Evolutionary conservation across 208 protist genomes (phyloP), one percentile per base, ranked within the genome.

Genomic region (Strigomonas culicis): DNA sequence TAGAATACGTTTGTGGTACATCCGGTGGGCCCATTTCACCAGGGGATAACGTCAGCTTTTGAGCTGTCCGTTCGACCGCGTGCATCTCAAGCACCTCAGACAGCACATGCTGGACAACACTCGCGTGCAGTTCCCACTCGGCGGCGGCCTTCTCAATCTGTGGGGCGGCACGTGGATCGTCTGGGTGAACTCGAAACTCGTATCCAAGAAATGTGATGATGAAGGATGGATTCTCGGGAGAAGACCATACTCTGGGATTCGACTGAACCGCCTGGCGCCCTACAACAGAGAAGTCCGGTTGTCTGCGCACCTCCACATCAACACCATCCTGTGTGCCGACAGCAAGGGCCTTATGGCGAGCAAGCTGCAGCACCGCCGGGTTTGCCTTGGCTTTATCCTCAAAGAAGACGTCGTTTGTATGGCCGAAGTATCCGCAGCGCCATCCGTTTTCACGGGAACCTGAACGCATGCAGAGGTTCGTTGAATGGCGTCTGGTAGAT

Each of bases 401-500:
- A 78, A 96, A 94, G 67, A 93, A 96, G 27, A 94, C 88, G 63
- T 93, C 86, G 70, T 82, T 90, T 0, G 80, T 85, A 70, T 96
- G 91, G 4, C 91, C 88, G 58, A 82, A 52, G 30, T 71, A 53
- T 4, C 91, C 91, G 57, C 91, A 96, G 25, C 91, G 80, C 91
- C 91, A 96, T 22, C 91, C 91, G 60, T 92, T 83, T 66, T 88
- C 75, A 6, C 58, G 59, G 13, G 78, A 55, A 15, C 91, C 91
- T 4, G 41, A 59, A 28, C 71, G 76, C 72, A 92, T 81, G 76
- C 91, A 96, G 17, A 96, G 24, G 15, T 39, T 72, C n/a, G 80
- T 86, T 21, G 82, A 88, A 67, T 93, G 84, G 3, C 86, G 70
- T 22, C 79, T 82, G 4, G 74, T 51, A 32, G 80, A 70, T 13